Evolutionary conservation across 2,329 filamentous ascomycete genomes (phyloP), one percentile per base, ranked within the genome.

Genomic region (Aspergillus aculeatinus): DNA sequence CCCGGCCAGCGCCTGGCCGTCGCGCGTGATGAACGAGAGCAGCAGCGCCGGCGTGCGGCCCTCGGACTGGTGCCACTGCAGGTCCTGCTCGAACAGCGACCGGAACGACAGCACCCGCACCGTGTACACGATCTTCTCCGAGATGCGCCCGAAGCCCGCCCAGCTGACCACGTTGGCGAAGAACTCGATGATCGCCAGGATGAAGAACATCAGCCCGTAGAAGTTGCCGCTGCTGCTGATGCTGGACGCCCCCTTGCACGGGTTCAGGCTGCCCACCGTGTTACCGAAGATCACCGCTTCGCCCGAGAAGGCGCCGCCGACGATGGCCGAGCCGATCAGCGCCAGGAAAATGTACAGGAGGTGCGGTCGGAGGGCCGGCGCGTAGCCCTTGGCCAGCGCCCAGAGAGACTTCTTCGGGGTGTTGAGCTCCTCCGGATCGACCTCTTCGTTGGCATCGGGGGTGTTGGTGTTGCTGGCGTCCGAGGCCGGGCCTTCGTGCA

Each of bases 51-150:
- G 86, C 0, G 82, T 88, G 39, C 87, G 82, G 6, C 81, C 83
- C 29, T 84, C 80, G 0, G 85, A 85, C 66, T 89, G 84, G 66
- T 91, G 88, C 88, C 88, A 91, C 60, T 88, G 81, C 57, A 89
- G 75, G 62, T 87, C 85, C 72, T 90, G 87, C 59, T 85, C 79
- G 55, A 90, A 82, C 2, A 90, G 74, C 0, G 87, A 84, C 3
- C 85, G 82, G 68, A 90, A 84, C 0, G 85, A 87, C 2, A 88
- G 72, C 3, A 88, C 82, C 55, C 87, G 81, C 12, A 89, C 82
- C 52, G 79, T 82, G 70, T 86, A 87, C 1, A 90, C 77, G 1
- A 89, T 74, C 64, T 87, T 85, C 69, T 91, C 87, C 0, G 87
- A 83, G 0, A 85, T 76, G 57, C 79, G 76, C 1, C 85, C 85